Evolutionary conservation across 495 filamentous ascomycete species (phyloP), one percentile per base, ranked within the genome.

Genomic region (Parathielavia appendiculata): DNA sequence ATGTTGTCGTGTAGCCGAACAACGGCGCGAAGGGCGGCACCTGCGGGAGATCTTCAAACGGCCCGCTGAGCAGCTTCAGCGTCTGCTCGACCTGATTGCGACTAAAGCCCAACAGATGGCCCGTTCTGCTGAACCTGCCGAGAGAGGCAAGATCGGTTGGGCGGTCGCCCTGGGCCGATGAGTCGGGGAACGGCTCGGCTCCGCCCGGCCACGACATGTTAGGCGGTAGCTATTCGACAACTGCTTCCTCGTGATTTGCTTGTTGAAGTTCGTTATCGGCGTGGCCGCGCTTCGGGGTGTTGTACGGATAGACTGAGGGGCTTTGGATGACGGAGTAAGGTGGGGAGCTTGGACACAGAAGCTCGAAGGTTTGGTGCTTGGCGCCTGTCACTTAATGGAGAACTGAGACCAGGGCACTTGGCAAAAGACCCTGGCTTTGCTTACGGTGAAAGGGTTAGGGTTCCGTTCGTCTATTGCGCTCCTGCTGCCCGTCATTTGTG

Each of bases 31-130:
- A 65, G 26, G 49, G 38, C 20, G 63, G 63, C 7, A 63, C 43
- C 40, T 56, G 49, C 7, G 65, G 63, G 9, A 67, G 57, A 44
- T 12, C 20, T n/a, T 65, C 63, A 34, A 57, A 58, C 26, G 58
- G 51, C 14, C 51, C 11, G 51, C 54, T 54, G 23, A 61, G 58
- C 49, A 60, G 36, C 0, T 19, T 45, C 35, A 60, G 16, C 1
- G 30, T 38, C 26, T 26, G 54, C 16, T 58, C 34, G 17, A 9
- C 30, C 19, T 62, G 48, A 1, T 32, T 19, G 12, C 16, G 35
- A 0, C 23, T 54, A 14, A 54, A 3, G 4, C 1, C 0, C 3
- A 49, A 32, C 16, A 2, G 41, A 41, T 41, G 9, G 12, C 30
- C n/a, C 30, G 35, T 19, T 6, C 1, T 1, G 26, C 5, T 13